Evolutionary conservation across 148 eudicot genomes (phyloP), one percentile per base, ranked within the genome.

Genomic region (Euryodendron excelsum): DNA sequence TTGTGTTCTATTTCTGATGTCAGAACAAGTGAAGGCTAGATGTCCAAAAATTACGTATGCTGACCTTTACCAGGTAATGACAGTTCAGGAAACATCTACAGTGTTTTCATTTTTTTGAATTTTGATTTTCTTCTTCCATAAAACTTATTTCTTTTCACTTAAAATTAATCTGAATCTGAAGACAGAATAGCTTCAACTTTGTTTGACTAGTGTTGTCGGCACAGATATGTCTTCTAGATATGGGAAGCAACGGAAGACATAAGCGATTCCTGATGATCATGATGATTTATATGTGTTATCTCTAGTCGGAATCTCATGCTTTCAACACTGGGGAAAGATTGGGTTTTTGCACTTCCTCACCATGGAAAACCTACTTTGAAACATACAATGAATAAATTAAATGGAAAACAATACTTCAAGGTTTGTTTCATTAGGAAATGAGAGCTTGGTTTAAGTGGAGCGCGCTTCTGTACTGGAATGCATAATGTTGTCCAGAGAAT

Each of bases 51-150:
- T 94, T 44, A 82, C 96, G 59, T 92, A 92, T 86, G 97, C 98
- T 58, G 98, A 94, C 71, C 90, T 94, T 66, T 94, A 92, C 84
- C 98, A 94, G 97, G 98, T 92, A 77, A 65, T 30, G 13, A 50
- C 72, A 58, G 1, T 65, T 34, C 12, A 45, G 1, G 10, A 77
- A 48, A 25, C 30, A 0, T 36, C 18, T 14, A 18, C 52, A 33
- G 2, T 23, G 0, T 4, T 11, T 33, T 21, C 33, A 34, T 4
- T 61, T 4, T 3, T 11, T 2, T n/a, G n/a, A n/a, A n/a, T n/a
- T 13, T 13, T 3, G 17, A 13, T 66, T 34, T 23, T 34, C 5
- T 41, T 41, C 45, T 41, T 41, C 45, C 9, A 41, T 41, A 41
- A 41, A 41, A 41, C 45, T 41, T 41, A 41, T 9, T 5, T 74